phyloP scores from a whole-genome alignment of 1,284 basidiomycete species.

The Kwoniella shivajii region DNA sequence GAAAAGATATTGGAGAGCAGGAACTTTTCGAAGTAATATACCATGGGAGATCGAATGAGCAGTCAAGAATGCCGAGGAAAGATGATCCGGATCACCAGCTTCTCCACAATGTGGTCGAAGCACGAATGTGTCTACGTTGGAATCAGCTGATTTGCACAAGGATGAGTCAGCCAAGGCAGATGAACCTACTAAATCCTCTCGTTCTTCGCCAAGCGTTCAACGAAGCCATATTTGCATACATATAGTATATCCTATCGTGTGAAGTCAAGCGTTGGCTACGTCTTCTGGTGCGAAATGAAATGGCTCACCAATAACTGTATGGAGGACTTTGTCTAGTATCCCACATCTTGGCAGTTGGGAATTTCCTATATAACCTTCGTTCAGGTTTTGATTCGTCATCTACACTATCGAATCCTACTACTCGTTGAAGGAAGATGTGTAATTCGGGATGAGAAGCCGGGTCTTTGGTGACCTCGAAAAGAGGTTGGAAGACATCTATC shows the following conservation, averaged over 20 bases:
- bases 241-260: slow-evolving; percentile 86
- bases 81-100: slow-evolving; percentile 96
- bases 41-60: slow-evolving; percentile 99
- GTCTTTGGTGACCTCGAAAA: slow-evolving; percentile 96
- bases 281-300: not conserved
- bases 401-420: slow-evolving; percentile 94
- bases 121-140: slow-evolving; percentile 78
- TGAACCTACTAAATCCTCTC: slow-evolving; percentile 83
- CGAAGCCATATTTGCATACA: slow-evolving; percentile 95
- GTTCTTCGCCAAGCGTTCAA: slow-evolving; percentile 87
- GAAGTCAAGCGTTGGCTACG: not conserved
- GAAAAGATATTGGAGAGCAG: slow-evolving; percentile 83
- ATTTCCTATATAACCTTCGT: slow-evolving; percentile 88
- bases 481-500: slow-evolving; percentile 89
- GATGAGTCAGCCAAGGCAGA: not conserved
- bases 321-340: slow-evolving; percentile 86
- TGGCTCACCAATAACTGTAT: slow-evolving; percentile 83
- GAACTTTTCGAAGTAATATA: slow-evolving; percentile 95
- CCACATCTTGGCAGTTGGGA: slow-evolving; percentile 92
- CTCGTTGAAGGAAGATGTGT: slow-evolving; percentile 92
- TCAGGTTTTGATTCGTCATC: slow-evolving; percentile 98
- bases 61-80: slow-evolving; percentile 92
- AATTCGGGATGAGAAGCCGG: slow-evolving; percentile 88
- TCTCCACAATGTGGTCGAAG: slow-evolving; percentile 97
- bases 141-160: not conserved